Percentiles rank a stretch among this genome's conserved stretches.
Conservation (phyloP, 441 rosid species). For the Manihot esculenta region DNA sequence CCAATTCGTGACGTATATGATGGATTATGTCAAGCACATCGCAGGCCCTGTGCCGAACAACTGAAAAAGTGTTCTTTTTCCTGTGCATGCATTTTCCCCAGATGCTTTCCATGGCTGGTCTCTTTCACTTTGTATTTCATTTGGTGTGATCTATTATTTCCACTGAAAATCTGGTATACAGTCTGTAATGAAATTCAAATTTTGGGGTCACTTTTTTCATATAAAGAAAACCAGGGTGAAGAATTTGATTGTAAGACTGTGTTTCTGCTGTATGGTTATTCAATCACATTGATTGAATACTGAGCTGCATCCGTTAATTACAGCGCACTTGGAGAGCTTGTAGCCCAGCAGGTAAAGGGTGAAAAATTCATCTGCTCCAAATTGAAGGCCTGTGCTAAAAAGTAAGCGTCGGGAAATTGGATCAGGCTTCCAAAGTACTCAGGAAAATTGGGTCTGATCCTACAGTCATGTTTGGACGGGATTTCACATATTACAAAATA, state of each 20-base stretch:
- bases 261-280: conserved; percentile 6
- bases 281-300: background rate
- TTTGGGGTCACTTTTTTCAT: conserved; percentile 15
- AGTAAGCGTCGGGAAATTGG: background rate
- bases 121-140: conserved; percentile 16
- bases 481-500: too few relatives aligned
- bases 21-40: conserved; percentile 2
- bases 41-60: conserved; percentile 12
- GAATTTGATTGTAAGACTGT: conserved; percentile 19
- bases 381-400: background rate
- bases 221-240: background rate
- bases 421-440: background rate
- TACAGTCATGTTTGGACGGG: too few relatives aligned
- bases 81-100: conserved; percentile 15
- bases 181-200: conserved; percentile 22
- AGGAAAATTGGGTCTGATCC: too few relatives aligned
- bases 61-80: conserved; percentile 15
- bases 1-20: background rate
- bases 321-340: background rate
- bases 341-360: background rate
- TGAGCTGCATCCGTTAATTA: background rate
- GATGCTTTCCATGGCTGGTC: conserved; percentile 21
- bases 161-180: conserved; percentile 10
- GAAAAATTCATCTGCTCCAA: background rate
- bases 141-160: conserved; percentile 19